Base-by-base conservation (phyloP, 2,329 filamentous ascomycete species). In the Exophiala oligosperma region DNA sequence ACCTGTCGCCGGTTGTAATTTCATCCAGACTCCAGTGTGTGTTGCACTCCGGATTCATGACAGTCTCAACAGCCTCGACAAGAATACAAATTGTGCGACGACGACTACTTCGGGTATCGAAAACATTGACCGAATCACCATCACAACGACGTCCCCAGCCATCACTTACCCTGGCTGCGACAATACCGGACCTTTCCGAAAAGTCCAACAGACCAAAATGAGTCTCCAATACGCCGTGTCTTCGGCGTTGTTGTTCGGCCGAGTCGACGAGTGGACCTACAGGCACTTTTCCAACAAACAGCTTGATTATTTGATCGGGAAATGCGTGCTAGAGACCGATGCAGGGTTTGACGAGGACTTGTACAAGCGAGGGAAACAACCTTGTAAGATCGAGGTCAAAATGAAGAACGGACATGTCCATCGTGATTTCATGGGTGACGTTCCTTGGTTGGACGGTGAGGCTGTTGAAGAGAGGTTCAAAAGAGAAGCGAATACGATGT, bases 1-100 rank as follows among this genome's bases (percentile, higher is more conserved):
- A 24, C 58, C 58, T n/a, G 44, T 57, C 3, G 41, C 58, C 1
- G 58, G 58, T 4, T 61, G 58, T 54, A 61, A 61, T 47, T 61
- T 53, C 21, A 41, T 47, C 14, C 58, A 61, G 37, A 57, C 58
- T 14, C 56, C 58, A 28, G 38, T 56, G 9, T 49, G 54, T 8
- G 51, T 49, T 17, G 58, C 49, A 1, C 23, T 61, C n/a, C 32
- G 49, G 29, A 51, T 52, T 2, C 50, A 52, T 12, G 12, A 49
- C 6, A 50, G 54, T n/a, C 37, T 35, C 32, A 35, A 35, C 9
- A 35, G 11, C 6, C 32, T 5, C 32, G 9, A 9, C 4, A 35
- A 2, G 32, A 6, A 6, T 35, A 9, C 9, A 35, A 9, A 35
- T 35, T 35, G 9, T 35, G 32, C 32, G 32, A 35, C 32, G 6